Base-by-base conservation (phyloP, 2,329 filamentous ascomycete genomes). In the Ophiobolus disseminans region DNA sequence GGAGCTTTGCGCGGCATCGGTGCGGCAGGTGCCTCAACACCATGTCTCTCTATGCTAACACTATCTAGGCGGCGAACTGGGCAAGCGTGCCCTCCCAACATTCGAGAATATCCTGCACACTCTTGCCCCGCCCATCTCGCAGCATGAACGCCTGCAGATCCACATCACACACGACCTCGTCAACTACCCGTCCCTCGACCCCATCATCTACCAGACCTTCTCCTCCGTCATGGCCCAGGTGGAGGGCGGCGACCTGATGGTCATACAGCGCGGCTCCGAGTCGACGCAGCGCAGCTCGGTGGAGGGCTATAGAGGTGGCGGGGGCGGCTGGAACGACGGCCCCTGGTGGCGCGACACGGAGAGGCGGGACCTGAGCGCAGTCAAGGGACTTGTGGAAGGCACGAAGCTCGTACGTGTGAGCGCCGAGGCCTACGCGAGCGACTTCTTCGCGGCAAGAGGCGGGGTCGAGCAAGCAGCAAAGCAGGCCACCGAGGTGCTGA, bases 161-260 rank as follows among this genome's bases (percentile, higher is more conserved):
- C 94, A 99, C 78, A 95, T 94, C 57, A 96, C 93, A 7, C 94
- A 99, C 78, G 94, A 97, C 73, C 84, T 99, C 34, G 86, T 91
- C 60, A 91, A 91, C 61, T 99, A 99, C 72, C 94, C 94, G 2
- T 93, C 91, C 14, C 85, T 99, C 62, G 93, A 97, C 70, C 91
- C 93, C 14, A 83, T 97, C 45, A 90, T 97, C 63, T 91, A 97
- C 75, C 83, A 84, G 48, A 91, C 94, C 56, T 99, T 99, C 78
- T 89, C 89, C 45, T 87, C 91, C 43, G 92, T 99, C 66, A 99
- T 99, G 94, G 85, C 91, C n/a, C 94, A 99, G 76, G 94, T 99
- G 36, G 94, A 99, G 76, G 94, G 94, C 57, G 94, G 94, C 45
- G 94, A 97, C 66, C 81, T 99, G 14, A 82, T 97, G 44, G 94